Conservation (phyloP, 2,329 filamentous ascomycete genomes). For the Ambrosiella cleistominuta region DNA sequence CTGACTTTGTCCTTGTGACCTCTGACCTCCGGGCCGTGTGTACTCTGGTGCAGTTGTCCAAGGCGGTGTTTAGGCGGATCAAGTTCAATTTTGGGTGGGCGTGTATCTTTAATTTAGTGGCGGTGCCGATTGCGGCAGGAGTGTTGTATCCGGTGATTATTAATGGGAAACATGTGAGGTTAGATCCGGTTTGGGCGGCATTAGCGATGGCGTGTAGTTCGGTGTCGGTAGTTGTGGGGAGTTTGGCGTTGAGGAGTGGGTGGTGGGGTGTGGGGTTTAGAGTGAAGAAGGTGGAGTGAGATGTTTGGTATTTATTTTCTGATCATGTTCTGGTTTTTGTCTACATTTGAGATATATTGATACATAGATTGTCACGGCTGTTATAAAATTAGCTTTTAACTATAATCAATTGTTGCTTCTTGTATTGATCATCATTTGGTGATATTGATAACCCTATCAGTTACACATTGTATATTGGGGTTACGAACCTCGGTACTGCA, state of each 20-base stretch:
- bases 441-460: too few species aligned
- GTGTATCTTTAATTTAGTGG: conserved; percentile 60
- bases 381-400: too few species aligned
- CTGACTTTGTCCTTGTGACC: conserved; percentile 66
- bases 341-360: neutral
- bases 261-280: conserved; percentile 29
- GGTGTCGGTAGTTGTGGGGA: conserved; percentile 74
- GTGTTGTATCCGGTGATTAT: conserved; percentile 46
- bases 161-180: conserved; percentile 36
- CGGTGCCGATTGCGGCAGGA: conserved; percentile 66
- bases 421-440: too few species aligned
- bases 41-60: conserved; percentile 54
- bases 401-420: too few species aligned
- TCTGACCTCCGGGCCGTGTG: conserved; percentile 53
- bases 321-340: neutral
- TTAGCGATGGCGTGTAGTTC: conserved; percentile 87
- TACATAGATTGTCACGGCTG: neutral
- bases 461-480: too few species aligned
- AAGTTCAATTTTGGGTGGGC: conserved; percentile 80
- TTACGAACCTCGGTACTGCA: too few species aligned
- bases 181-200: conserved; percentile 73
- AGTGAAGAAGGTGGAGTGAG: conserved; percentile 14
- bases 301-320: neutral
- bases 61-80: conserved; percentile 57
- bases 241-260: conserved; percentile 46